Conservation (phyloP, 1,284 basidiomycete genomes). For the Tetrapyrgos nigripes region DNA sequence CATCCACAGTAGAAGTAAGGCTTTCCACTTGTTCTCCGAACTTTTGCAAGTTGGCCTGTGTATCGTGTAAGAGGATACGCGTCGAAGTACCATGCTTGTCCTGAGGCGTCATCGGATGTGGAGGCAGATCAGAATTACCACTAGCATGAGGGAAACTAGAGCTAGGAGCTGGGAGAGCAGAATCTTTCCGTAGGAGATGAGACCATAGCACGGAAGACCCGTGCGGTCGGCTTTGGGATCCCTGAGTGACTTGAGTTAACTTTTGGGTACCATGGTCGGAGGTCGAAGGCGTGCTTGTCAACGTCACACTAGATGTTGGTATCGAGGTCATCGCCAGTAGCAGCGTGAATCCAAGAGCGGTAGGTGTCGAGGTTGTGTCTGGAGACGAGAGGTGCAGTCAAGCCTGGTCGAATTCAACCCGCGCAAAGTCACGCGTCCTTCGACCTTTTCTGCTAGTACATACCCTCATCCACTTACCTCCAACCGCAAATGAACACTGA, state of each 20-base stretch:
- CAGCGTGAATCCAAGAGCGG: too few relatives aligned
- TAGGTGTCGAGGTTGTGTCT: too few relatives aligned
- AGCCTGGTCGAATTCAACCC: too few relatives aligned
- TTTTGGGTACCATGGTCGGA: background rate
- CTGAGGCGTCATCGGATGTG: constrained; percentile 54
- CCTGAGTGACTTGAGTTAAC: constrained; percentile 31
- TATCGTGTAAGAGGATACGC: constrained; percentile 72
- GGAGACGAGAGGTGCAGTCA: too few relatives aligned
- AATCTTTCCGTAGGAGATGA: constrained; percentile 52
- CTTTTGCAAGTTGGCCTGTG: constrained; percentile 65
- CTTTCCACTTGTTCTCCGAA: constrained; percentile 58
- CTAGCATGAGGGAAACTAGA: constrained; percentile 1
- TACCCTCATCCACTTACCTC: too few relatives aligned
- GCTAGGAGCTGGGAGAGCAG: constrained; percentile 20
- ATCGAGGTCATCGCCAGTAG: background rate
- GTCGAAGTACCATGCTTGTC: constrained; percentile 72
- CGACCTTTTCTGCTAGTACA: too few relatives aligned
- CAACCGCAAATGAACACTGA: too few relatives aligned
- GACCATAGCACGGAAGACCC: constrained; percentile 52
- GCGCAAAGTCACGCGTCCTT: too few relatives aligned
- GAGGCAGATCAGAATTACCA: constrained; percentile 23
- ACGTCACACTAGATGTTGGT: background rate
- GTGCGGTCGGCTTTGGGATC: constrained; percentile 19
- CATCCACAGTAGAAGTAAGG: constrained; percentile 47
- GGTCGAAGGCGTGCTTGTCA: constrained; percentile 11